Conservation (phyloP, 257 asterid genomes). For the Solanum pennellii region DNA sequence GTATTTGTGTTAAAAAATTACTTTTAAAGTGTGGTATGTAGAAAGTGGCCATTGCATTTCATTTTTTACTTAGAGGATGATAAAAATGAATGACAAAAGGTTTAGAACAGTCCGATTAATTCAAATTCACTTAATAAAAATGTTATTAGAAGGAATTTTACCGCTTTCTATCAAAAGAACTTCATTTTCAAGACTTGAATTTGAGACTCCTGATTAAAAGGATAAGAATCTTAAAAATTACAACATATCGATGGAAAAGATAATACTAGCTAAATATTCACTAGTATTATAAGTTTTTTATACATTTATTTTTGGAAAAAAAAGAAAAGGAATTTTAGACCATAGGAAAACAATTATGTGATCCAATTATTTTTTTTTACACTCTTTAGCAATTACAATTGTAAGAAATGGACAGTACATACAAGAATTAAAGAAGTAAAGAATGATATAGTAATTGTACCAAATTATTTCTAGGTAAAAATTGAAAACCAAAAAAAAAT, state of each 20-base stretch:
- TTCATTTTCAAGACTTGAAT: not conserved
- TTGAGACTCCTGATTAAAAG: not conserved
- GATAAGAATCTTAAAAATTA: not conserved
- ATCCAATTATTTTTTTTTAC: not conserved
- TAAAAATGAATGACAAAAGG: not conserved
- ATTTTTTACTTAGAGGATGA: not conserved
- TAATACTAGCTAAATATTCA: not conserved
- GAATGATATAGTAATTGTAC: not conserved
- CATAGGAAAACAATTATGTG: not conserved
- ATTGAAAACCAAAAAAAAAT: not conserved
- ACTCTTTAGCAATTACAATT: not conserved
- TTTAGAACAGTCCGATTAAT: not conserved
- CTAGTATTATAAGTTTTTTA: not conserved
- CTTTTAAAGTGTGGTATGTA: not conserved
- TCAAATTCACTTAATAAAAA: not conserved
- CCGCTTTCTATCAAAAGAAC: fast-evolving
- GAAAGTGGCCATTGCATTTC: not conserved
- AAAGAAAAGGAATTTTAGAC: not conserved
- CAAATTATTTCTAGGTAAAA: not conserved
- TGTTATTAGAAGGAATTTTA: not conserved
- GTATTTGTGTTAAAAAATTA: no score
- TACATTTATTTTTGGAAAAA: not conserved
- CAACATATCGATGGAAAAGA: fast-evolving
- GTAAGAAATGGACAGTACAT: not conserved
- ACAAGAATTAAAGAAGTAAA: not conserved